Base-by-base conservation (phyloP, 1,284 basidiomycete species). In the Papiliotrema nemorosa region DNA sequence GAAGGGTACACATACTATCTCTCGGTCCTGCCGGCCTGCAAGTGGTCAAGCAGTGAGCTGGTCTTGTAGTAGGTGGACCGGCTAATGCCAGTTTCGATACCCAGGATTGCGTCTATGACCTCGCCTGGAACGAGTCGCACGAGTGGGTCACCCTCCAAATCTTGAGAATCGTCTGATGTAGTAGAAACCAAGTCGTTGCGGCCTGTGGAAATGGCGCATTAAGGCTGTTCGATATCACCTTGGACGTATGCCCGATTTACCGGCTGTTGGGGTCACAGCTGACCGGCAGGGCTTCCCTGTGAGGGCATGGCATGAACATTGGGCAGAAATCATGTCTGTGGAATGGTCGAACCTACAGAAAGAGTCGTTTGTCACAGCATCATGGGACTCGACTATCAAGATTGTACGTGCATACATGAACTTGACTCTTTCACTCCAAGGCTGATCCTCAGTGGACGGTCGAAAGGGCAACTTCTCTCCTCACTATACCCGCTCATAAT, bases 311-410 rank as follows among this genome's bases (percentile, higher is more conserved):
- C 85, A 89, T 59, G 94, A 97, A 73, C 94, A 98, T 70, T 82
- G 84, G 5, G 82, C 86, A 39, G 94, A 98, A 69, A 89, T 92
- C 5, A 93, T 90, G 76, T 87, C 87, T n/a, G 82, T 97, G 12
- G 90, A 98, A 72, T 98, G 94, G 94, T 93, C 88, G 58, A 97
- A 97, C 72, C 75, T 96, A 53, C 84, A 88, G 62, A 98, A 98
- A 72, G 86, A 90, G 54, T 80, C 83, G 1, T 97, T 98, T 72
- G 82, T 83, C 4, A 92, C 90, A 2, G 83, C 86, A 1, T 90
- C 87, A 21, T 97, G 94, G 94, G 94, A 98, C 69, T 90, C 89
- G 26, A 83, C 81, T 3, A 81, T 94, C 34, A 93, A 96, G 74
- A 69, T 97, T 36, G 92, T 92, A 63, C 49, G 87, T 78, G 18